Conservation (phyloP, 2,329 filamentous ascomycete species). For the Xylariomycetidae sp. region DNA sequence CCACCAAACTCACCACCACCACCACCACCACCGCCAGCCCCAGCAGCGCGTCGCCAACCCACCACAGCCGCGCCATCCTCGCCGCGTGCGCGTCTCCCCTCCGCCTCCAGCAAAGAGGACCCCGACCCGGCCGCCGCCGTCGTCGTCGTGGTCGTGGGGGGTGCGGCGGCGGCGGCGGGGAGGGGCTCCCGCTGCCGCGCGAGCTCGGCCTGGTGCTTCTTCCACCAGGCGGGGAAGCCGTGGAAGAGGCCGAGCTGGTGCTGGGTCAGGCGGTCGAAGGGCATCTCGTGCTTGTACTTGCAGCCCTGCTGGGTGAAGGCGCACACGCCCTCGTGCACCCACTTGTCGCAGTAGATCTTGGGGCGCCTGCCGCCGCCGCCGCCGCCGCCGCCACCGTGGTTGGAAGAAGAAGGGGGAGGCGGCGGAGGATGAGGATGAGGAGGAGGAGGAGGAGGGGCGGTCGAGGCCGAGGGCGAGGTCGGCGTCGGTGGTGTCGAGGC, state of each 20-base stretch:
- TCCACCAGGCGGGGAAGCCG: slow-evolving; percentile 56
- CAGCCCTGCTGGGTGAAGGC: slow-evolving; percentile 83
- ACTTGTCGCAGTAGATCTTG: slow-evolving; percentile 83
- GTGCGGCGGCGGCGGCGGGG: slow-evolving; percentile 4
- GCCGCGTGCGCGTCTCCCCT: too few species aligned
- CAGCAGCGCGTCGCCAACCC: too few species aligned
- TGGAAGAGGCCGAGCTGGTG: slow-evolving; percentile 64
- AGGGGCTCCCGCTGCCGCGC: slow-evolving; percentile 24
- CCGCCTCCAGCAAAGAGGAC: too few species aligned
- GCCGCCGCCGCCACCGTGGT: slow-evolving; percentile 1
- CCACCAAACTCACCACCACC: slow-evolving; percentile 2
- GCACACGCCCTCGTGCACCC: slow-evolving; percentile 81
- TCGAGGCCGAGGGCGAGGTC: slow-evolving; percentile 1
- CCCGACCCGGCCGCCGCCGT: too few species aligned
- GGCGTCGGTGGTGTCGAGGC: slow-evolving; percentile 24
- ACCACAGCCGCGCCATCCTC: too few species aligned
- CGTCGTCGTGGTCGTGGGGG: too few species aligned
- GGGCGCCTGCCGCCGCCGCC: slow-evolving; percentile 13
- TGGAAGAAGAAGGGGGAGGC: neutral
- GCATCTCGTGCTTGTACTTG: slow-evolving; percentile 89
- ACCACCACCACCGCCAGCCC: slow-evolving; percentile 4
- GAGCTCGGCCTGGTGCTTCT: slow-evolving; percentile 44
- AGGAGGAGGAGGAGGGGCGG: slow-evolving; percentile 1
- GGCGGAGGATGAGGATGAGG: neutral
- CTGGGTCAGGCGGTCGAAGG: slow-evolving; percentile 59